Conservation (phyloP, 2,329 filamentous ascomycete genomes). For the Elsinoe fawcettii region DNA sequence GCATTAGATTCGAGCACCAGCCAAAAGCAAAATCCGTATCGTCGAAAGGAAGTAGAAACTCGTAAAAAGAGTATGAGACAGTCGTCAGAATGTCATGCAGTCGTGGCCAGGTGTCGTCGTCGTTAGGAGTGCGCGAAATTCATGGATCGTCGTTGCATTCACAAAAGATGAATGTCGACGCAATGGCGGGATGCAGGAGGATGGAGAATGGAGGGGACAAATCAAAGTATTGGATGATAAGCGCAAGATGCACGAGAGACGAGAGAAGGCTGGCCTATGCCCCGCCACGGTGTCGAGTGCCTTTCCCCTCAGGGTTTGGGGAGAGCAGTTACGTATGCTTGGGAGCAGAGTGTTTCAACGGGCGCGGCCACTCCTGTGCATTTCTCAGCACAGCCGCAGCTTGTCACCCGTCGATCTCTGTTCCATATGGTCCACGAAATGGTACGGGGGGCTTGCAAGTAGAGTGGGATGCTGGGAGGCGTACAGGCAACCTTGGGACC, state of each 20-base stretch:
- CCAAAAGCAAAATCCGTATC: neutral
- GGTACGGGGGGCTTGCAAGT: constrained; percentile 7
- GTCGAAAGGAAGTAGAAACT: constrained; percentile 1
- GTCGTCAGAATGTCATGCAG: constrained; percentile 3
- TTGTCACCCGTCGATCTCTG: constrained; percentile 14
- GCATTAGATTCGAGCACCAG: constrained; percentile 10
- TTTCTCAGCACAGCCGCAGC: constrained; percentile 15
- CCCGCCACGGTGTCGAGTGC: constrained; percentile 11
- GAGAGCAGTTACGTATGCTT: constrained; percentile 14
- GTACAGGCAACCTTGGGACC: neutral
- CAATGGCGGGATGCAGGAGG: constrained; percentile 11
- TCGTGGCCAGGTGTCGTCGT: constrained; percentile 1
- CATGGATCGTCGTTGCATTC: constrained; percentile 11
- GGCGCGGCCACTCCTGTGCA: constrained; percentile 2
- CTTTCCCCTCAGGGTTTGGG: constrained; percentile 1
- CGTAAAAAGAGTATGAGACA: constrained; percentile 6
- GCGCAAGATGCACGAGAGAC: neutral
- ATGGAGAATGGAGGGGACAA: constrained; percentile 12
- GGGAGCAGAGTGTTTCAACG: constrained; percentile 12
- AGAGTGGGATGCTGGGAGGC: constrained; percentile 12
- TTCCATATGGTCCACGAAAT: neutral
- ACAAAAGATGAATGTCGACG: neutral
- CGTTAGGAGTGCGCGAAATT: neutral
- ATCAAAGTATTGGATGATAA: constrained; percentile 13
- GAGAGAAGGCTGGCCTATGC: constrained; percentile 11